These are phyloP conservation scores for Pyronema omphalodes DNA, from an alignment of 495 filamentous ascomycete species.

Conservation along the genomic window DNA sequence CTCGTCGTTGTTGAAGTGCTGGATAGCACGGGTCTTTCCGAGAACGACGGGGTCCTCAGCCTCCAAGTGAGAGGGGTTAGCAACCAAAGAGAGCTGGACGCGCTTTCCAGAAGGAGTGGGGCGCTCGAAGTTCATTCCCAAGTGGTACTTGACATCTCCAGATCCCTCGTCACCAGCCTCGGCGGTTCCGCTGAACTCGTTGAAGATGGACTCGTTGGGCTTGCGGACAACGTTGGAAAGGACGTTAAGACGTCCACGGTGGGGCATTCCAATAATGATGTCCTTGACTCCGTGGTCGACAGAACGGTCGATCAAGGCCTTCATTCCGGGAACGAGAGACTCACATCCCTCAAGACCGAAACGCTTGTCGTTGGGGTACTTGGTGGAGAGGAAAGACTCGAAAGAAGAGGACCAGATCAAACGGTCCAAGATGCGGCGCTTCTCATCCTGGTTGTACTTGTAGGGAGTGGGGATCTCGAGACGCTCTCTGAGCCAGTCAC, in stretches of 20 bases:
- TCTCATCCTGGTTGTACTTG: constrained; percentile 91
- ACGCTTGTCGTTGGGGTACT: constrained; percentile 98
- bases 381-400: constrained; percentile 80
- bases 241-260: constrained; percentile 94
- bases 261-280: constrained; percentile 97
- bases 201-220: constrained; percentile 98
- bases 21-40: constrained; percentile 90
- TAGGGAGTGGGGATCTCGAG: constrained; percentile 87
- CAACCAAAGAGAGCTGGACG: constrained; percentile 91
- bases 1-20: constrained; percentile 98
- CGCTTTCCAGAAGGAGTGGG: constrained; percentile 96
- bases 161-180: constrained; percentile 90
- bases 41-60: constrained; percentile 96
- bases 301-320: constrained; percentile 91
- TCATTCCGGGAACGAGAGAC: constrained; percentile 94
- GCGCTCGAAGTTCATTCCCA: constrained; percentile 99
- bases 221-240: constrained; percentile 97
- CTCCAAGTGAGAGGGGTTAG: constrained; percentile 96
- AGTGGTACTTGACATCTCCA: constrained; percentile 96
- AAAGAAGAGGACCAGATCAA: constrained; percentile 97
- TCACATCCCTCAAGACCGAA: constrained; percentile 97
- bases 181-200: constrained; percentile 79
- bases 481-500: constrained; percentile 91
- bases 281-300: constrained; percentile 98
- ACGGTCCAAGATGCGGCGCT: constrained; percentile 89